Percentiles rank a stretch among this genome's conserved stretches.
These are phyloP conservation scores for Bipolaris zeicola DNA, from an alignment of 2,329 filamentous ascomycete genomes.

Conservation along the genomic window DNA sequence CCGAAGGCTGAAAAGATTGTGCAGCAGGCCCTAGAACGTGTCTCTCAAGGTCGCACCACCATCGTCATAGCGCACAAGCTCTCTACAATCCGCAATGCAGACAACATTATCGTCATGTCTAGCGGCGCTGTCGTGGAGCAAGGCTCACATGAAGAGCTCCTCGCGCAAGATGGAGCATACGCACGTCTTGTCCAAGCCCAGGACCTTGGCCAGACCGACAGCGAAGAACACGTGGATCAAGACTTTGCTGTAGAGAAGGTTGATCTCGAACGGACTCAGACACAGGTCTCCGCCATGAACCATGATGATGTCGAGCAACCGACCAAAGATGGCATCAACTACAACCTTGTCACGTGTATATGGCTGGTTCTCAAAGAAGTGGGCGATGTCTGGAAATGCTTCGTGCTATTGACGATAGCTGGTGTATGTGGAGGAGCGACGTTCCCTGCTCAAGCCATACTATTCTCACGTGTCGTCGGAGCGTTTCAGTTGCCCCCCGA, in stretches of 20 bases:
- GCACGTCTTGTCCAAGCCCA: conserved; percentile 65
- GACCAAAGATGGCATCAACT: conserved; percentile 34
- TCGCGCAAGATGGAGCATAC: conserved; percentile 77
- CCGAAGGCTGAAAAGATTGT: conserved; percentile 94
- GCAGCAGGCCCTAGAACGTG: conserved; percentile 86
- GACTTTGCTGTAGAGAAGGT: conserved; percentile 23
- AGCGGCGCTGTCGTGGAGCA: conserved; percentile 84
- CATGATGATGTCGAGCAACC: conserved; percentile 29
- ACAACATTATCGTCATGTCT: conserved; percentile 94
- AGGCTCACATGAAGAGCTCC: conserved; percentile 80
- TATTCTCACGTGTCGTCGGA: conserved; percentile 57
- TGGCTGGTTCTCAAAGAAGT: conserved; percentile 40
- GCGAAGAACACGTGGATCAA: conserved; percentile 25
- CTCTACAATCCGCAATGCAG: conserved; percentile 88
- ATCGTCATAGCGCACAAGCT: conserved; percentile 95
- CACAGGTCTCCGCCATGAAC: conserved; percentile 30
- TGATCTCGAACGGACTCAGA: conserved; percentile 36
- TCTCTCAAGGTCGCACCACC: conserved; percentile 83
- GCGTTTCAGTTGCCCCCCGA: conserved; percentile 54
- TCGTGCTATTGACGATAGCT: conserved; percentile 34
- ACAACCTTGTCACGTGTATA: conserved; percentile 35
- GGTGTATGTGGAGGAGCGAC: conserved; percentile 49
- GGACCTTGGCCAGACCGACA: conserved; percentile 48
- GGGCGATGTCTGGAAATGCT: conserved; percentile 47
- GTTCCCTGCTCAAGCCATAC: conserved; percentile 56